phyloP scores from a whole-genome alignment of 139 green algal species.

The Tetratostichococcus sp. region DNA sequence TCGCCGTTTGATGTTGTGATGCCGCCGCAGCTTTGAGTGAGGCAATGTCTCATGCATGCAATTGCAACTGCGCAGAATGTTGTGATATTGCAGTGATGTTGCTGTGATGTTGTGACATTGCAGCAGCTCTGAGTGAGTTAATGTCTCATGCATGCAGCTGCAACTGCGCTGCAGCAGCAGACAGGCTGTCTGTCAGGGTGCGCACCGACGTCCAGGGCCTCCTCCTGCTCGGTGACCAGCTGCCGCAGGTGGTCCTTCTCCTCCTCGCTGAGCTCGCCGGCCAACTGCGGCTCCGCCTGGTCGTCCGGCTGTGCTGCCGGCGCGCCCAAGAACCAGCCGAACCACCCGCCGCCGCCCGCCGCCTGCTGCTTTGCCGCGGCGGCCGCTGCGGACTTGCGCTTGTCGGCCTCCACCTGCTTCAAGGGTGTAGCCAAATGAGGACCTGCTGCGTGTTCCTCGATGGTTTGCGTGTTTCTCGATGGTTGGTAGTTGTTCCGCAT shows the following conservation, averaged over 20 bases:
- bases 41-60: too few species aligned
- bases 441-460: too few species aligned
- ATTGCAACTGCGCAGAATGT: too few species aligned
- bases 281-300: slow-evolving; percentile 6
- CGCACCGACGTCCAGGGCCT: slow-evolving; percentile 21
- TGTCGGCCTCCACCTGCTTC: slow-evolving; percentile 21
- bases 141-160: too few species aligned
- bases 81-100: too few species aligned
- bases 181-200: too few species aligned
- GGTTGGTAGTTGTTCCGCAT: too few species aligned
- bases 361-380: slow-evolving; percentile 12
- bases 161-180: neutral
- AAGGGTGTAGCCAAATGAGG: neutral
- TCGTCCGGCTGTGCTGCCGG: slow-evolving; percentile 1
- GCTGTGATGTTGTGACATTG: too few species aligned
- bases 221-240: slow-evolving; percentile 59
- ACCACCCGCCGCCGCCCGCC: slow-evolving; percentile 25
- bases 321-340: slow-evolving; percentile 41
- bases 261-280: slow-evolving; percentile 39
- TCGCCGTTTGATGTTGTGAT: too few species aligned
- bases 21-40: too few species aligned
- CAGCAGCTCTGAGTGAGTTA: too few species aligned
- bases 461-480: too few species aligned
- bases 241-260: slow-evolving; percentile 73
- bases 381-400: slow-evolving; percentile 13